Percentiles rank a stretch among this genome's conserved stretches.
Conservation (phyloP, 2,329 filamentous ascomycete species). For the Colletotrichum tropicale region DNA sequence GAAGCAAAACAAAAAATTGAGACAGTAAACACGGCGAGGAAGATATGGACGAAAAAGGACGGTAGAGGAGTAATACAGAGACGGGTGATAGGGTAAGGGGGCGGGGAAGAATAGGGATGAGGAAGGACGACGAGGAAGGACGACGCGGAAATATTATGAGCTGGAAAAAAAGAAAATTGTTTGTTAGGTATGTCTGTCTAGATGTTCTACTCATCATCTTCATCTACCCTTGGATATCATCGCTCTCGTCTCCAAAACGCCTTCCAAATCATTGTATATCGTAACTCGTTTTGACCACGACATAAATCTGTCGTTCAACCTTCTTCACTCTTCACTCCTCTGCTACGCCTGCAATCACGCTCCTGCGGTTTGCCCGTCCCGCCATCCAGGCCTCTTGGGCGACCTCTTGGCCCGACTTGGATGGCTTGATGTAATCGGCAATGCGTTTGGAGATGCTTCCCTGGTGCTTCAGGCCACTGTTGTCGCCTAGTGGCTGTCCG, state of each 20-base stretch:
- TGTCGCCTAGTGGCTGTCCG: background rate
- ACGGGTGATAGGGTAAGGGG: too few relatives aligned
- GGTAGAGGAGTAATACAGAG: too few relatives aligned
- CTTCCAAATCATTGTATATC: background rate
- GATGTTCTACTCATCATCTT: background rate
- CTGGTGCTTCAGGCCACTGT: conserved; percentile 24
- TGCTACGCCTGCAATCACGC: background rate
- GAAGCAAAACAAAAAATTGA: too few relatives aligned
- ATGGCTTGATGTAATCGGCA: conserved; percentile 44
- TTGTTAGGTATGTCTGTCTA: background rate
- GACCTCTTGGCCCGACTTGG: background rate
- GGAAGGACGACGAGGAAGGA: background rate
- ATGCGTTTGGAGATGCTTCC: conserved; percentile 48
- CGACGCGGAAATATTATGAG: background rate
- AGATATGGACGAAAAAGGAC: too few relatives aligned
- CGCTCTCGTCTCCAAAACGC: background rate
- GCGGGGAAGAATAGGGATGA: background rate
- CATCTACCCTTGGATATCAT: background rate
- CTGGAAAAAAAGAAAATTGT: background rate
- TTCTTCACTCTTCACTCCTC: background rate
- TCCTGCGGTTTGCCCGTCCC: background rate
- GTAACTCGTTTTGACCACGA: background rate
- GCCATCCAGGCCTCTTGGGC: conserved; percentile 1
- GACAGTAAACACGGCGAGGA: too few relatives aligned
- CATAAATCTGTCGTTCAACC: background rate